Percentiles rank a stretch among this genome's conserved stretches.
Conservation (phyloP, 73 alveolate species). For the Loxodes magnus region DNA sequence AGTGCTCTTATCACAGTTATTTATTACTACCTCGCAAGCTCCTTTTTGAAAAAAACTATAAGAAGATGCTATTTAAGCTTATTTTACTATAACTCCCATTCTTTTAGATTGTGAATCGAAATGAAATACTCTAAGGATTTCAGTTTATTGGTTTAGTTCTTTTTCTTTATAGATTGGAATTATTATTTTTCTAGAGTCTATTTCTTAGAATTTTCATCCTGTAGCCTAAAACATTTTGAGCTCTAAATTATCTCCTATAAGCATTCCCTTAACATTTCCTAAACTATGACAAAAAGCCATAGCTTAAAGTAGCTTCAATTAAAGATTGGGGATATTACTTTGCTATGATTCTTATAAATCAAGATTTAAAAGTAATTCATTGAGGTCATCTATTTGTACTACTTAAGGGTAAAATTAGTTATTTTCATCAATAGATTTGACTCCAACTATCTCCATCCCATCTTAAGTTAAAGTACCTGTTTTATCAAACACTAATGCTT, state of each 20-base stretch:
- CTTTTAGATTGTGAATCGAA: slow-evolving; percentile 70
- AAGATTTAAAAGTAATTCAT: too few species aligned
- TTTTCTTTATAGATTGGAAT: too few species aligned
- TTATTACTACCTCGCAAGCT: slow-evolving; percentile 61
- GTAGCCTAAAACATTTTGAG: slow-evolving; percentile 79
- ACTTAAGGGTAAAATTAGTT: too few species aligned
- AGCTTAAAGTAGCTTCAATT: too few species aligned
- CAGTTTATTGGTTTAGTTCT: too few species aligned
- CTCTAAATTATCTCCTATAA: slow-evolving; percentile 86
- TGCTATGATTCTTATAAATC: too few species aligned
- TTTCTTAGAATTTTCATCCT: slow-evolving; percentile 57
- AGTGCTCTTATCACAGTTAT: slow-evolving; percentile 33
- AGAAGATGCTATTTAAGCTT: slow-evolving; percentile 11
- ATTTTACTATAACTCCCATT: slow-evolving; percentile 76
- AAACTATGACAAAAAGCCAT: too few species aligned
- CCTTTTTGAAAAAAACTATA: slow-evolving; percentile 65
- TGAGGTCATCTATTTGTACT: too few species aligned
- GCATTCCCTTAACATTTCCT: slow-evolving; percentile 39
- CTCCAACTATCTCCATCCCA: slow-evolving; percentile 74
- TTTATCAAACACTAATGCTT: slow-evolving; percentile 84
- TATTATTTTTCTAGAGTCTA: slow-evolving; percentile 8
- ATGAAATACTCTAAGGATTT: slow-evolving; percentile 61
- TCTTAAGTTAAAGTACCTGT: slow-evolving; percentile 97
- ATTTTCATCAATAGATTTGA: too few species aligned
- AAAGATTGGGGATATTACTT: too few species aligned